Base-by-base conservation (phyloP, 257 asterid species). In the Dorcoceras hygrometricum region DNA sequence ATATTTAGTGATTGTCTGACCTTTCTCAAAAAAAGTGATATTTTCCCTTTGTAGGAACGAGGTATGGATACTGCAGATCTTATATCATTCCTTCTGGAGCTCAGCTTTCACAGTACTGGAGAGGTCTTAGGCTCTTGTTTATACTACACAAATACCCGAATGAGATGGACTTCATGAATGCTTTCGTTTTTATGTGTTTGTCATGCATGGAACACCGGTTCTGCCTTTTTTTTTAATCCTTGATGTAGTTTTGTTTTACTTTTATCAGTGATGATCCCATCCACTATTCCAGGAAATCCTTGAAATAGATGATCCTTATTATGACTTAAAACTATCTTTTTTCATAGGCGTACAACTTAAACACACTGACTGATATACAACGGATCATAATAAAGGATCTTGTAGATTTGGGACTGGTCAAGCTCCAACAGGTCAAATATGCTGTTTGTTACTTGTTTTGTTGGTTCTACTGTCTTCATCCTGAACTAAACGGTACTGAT, bases 31-130 rank as follows among this genome's bases (percentile, higher is more conserved):
- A 12, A 20, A n/a, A 11, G n/a, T 29, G 26, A 36, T 50, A 67
- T 65, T 55, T 65, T 23, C 34, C 7, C 65, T 77, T 69, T 82
- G 86, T 76, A 93, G 98, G 99, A 94, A 67, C 87, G 74, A 58
- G 99, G 97, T 23, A 86, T 94, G 80, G 99, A 88, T 73, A 85
- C 97, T 23, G 90, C 95, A 51, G 97, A 94, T 80, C 96, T 90
- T 67, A 88, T 90, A 75, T 83, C 99, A 55, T 94, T 94, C 79
- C 79, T 94, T 68, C 76, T 90, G 81, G 99, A 94, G 80, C 96
- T 94, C 70, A 94, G 99, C 78, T 94, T 94, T 83, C 99, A 94
- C 84, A 89, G 81, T 74, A 82, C 95, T 69, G 97, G 96, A 66
- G 84, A 93, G 98, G 98, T 92, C 84, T 63, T 71, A 11, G 23